Conservation (phyloP, 345 rosid species). For the Salix caprea region DNA sequence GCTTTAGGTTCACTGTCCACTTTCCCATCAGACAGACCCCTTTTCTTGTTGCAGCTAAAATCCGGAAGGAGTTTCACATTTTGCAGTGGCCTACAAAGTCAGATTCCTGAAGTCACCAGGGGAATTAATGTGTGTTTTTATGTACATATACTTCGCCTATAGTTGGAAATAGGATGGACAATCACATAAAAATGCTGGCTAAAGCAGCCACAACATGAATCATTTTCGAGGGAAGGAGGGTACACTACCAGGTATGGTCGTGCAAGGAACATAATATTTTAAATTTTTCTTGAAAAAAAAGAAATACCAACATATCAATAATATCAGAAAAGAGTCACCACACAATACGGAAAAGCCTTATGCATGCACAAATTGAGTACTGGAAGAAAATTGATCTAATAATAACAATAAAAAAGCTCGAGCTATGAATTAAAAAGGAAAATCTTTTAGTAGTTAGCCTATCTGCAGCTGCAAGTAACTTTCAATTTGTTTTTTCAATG, state of each 20-base stretch:
- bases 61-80: neutral
- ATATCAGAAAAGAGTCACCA: neutral
- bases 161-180: neutral
- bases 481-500: neutral
- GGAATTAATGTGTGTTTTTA: neutral
- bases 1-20: neutral
- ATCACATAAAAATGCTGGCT: neutral
- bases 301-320: neutral
- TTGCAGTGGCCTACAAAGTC: neutral
- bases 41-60: neutral
- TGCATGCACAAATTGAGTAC: neutral
- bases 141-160: neutral
- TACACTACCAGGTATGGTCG: neutral
- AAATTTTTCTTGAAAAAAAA: neutral
- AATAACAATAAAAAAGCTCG: neutral
- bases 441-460: neutral
- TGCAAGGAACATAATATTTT: neutral
- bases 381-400: neutral
- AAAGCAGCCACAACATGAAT: neutral
- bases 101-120: neutral
- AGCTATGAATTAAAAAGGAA: neutral
- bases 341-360: neutral
- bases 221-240: neutral
- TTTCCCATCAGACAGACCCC: neutral
- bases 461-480: neutral